phyloP scores from a whole-genome alignment of 2,329 filamentous ascomycete genomes.

The Xylariales sp. region DNA sequence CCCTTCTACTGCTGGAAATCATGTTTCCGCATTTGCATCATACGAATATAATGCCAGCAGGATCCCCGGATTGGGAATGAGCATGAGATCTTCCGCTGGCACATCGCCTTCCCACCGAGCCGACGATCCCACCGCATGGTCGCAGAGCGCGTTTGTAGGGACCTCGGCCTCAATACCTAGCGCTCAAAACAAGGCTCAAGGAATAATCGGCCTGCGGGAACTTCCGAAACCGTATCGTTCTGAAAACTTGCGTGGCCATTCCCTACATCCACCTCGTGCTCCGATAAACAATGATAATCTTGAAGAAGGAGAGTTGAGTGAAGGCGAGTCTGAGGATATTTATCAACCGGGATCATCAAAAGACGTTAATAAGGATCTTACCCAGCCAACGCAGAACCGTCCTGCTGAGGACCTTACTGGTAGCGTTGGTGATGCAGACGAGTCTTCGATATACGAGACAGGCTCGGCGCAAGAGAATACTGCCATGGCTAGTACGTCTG shows the following conservation, averaged over 20 bases:
- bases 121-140: constrained; percentile 11
- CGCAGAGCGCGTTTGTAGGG: constrained; percentile 1
- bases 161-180: constrained; percentile 5
- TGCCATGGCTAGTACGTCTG: constrained; percentile 15
- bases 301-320: constrained; percentile 77
- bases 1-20: constrained; percentile 16
- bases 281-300: constrained; percentile 8
- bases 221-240: neutral
- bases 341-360: constrained; percentile 48
- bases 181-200: neutral
- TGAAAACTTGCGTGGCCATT: neutral
- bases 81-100: constrained; percentile 8
- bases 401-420: constrained; percentile 13
- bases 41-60: constrained; percentile 32
- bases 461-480: constrained; percentile 17
- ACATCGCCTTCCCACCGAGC: constrained; percentile 11
- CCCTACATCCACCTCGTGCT: no score
- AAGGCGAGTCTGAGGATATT: constrained; percentile 57
- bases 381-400: no score
- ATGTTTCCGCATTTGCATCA: constrained; percentile 25
- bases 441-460: constrained; percentile 26
- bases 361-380: no score
- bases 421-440: constrained; percentile 24
- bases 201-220: neutral
- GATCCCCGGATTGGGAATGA: constrained; percentile 35